Evolutionary conservation across 2,329 filamentous ascomycete genomes (phyloP).

Genomic region (Rutstroemia sydowiana): DNA sequence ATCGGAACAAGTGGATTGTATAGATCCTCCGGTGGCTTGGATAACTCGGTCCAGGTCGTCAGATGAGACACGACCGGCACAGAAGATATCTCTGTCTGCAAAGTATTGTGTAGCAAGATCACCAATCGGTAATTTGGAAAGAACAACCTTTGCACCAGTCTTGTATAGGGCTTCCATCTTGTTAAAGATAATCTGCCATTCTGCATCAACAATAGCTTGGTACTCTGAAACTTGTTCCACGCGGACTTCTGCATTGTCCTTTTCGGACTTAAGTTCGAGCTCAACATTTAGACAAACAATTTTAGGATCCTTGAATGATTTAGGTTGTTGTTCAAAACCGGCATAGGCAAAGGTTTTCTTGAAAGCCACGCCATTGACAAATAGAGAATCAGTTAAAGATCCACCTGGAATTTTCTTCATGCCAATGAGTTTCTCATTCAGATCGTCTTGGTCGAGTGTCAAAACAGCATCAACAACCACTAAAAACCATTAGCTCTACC

Average conservation of each 20-base stretch:
- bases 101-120: conserved; percentile 98
- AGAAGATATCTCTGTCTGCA: conserved; percentile 96
- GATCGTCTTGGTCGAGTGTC: conserved; percentile 89
- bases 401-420: conserved; percentile 98
- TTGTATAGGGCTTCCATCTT: conserved; percentile 93
- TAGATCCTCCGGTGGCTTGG: conserved; percentile 83
- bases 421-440: conserved; percentile 96
- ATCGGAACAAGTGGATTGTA: conserved; percentile 95
- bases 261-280: conserved; percentile 96
- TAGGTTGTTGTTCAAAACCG: conserved; percentile 98
- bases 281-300: conserved; percentile 98
- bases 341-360: conserved; percentile 99
- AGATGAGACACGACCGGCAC: conserved; percentile 81
- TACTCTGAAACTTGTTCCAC: conserved; percentile 99
- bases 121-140: conserved; percentile 94
- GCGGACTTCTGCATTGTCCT: conserved; percentile 97
- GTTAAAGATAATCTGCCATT: conserved; percentile 99
- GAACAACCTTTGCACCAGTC: conserved; percentile 93
- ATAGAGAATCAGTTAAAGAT: conserved; percentile 90
- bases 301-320: conserved; percentile 88
- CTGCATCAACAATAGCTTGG: conserved; percentile 96
- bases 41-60: conserved; percentile 96
- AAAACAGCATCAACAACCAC: conserved; percentile 98
- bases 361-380: conserved; percentile 97
- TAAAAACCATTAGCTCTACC: conserved; percentile 35